Evolutionary conservation across 768 basidiomycete genomes (phyloP).

Genomic region (Kwoniella bestiolae): DNA sequence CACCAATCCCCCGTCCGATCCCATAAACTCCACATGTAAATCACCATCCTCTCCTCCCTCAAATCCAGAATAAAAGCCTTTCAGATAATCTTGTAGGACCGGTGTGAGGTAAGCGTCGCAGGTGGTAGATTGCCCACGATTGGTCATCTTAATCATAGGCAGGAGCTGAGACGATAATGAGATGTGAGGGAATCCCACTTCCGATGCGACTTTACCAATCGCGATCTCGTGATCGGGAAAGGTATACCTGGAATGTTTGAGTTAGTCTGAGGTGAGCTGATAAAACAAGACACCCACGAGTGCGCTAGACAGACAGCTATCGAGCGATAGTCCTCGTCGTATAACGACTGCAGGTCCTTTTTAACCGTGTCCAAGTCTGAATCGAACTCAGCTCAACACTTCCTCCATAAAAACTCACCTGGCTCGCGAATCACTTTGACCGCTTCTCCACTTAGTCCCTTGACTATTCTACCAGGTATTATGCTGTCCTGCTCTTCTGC

Average conservation of each 20-base stretch:
- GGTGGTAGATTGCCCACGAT: constrained; percentile 43
- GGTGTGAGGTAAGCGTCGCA: constrained; percentile 54
- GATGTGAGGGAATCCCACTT: constrained; percentile 85
- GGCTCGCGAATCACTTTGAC: constrained; percentile 79
- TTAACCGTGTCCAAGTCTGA: constrained; percentile 58
- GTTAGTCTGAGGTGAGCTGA: constrained; percentile 15
- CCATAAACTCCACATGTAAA: constrained; percentile 70
- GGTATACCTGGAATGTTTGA: constrained; percentile 59
- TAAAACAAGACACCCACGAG: constrained; percentile 65
- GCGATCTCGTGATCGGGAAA: constrained; percentile 81
- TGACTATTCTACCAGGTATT: constrained; percentile 65
- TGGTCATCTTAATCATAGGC: constrained; percentile 45
- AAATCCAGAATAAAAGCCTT: constrained; percentile 44
- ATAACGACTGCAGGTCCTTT: constrained; percentile 70
- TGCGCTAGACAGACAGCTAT: constrained; percentile 88
- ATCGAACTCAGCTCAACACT: neutral
- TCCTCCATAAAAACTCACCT: constrained; percentile 58
- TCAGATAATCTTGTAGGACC: constrained; percentile 42
- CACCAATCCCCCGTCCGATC: constrained; percentile 68
- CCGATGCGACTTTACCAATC: constrained; percentile 73
- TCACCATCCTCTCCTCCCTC: constrained; percentile 38
- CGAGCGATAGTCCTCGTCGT: constrained; percentile 81
- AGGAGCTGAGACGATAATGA: constrained; percentile 70
- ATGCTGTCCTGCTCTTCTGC: constrained; percentile 64
- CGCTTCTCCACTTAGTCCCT: constrained; percentile 84